Percentiles rank a stretch among this genome's conserved stretches.
phyloP scores from a whole-genome alignment of 306 rosid species.

The Macrotyloma uniflorum region DNA sequence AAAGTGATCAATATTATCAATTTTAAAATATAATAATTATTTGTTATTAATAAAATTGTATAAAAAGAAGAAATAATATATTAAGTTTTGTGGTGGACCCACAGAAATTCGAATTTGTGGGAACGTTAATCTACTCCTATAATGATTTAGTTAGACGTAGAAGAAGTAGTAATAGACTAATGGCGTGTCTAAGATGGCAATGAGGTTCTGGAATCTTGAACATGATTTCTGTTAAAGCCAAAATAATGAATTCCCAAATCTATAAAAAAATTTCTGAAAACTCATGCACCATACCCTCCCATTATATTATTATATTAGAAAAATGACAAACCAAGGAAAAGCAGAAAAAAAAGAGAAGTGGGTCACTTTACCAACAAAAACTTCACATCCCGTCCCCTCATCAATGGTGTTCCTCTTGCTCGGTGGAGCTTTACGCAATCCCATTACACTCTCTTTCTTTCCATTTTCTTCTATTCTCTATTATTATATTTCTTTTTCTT shows the following conservation, averaged over 20 bases:
- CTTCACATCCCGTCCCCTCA: slow-evolving; percentile 24
- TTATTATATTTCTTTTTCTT: neutral
- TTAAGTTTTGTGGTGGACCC: no score
- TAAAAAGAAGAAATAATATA: no score
- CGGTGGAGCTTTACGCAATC: slow-evolving; percentile 88
- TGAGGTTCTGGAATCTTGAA: slow-evolving; percentile 2
- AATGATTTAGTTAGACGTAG: slow-evolving; percentile 4
- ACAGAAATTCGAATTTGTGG: no score
- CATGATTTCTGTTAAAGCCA: neutral
- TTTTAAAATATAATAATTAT: no score
- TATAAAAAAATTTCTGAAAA: neutral
- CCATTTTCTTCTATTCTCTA: neutral
- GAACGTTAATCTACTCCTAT: neutral
- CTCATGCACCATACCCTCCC: neutral
- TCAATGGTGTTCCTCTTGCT: slow-evolving; percentile 43
- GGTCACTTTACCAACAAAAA: slow-evolving; percentile 45
- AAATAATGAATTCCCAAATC: neutral
- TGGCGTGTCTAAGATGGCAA: slow-evolving; percentile 8
- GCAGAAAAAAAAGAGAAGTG: slow-evolving; percentile 30
- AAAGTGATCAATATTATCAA: no score
- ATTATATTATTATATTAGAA: neutral
- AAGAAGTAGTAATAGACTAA: neutral
- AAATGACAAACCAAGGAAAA: slow-evolving; percentile 41
- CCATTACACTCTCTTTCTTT: slow-evolving; percentile 50
- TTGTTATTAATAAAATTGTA: no score